Percentiles rank a stretch among this genome's conserved stretches.
phyloP scores from a whole-genome alignment of 352 stramenopile genomes.

The Pythium aquatile region DNA sequence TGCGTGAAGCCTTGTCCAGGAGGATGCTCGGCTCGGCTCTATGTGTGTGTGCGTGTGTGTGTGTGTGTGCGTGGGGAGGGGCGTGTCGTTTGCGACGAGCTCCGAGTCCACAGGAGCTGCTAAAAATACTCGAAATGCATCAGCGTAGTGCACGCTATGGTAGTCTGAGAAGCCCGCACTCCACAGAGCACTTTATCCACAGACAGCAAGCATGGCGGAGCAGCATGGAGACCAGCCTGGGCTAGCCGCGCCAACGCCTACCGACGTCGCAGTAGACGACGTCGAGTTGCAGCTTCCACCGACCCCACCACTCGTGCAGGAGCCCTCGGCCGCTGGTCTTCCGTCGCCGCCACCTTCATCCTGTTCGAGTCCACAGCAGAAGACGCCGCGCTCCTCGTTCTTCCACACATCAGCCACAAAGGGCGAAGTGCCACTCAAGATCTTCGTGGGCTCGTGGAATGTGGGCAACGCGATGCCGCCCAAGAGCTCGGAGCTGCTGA shows the following conservation, averaged over 20 bases:
- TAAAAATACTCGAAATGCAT: no score
- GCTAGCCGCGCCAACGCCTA: no score
- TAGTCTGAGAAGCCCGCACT: no score
- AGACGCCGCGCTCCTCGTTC: slow-evolving; percentile 17
- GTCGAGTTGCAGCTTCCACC: slow-evolving; percentile 12
- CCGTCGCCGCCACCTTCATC: background rate
- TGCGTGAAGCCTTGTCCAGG: no score
- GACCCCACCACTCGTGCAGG: background rate
- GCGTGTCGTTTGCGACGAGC: no score
- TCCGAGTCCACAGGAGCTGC: no score
- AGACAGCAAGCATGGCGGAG: background rate
- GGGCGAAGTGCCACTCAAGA: slow-evolving; percentile 33
- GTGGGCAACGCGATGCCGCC: slow-evolving; percentile 83
- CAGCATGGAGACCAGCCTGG: background rate
- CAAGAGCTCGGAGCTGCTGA: slow-evolving; percentile 45
- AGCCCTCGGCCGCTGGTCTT: background rate
- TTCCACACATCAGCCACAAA: slow-evolving; percentile 15
- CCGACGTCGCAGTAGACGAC: slow-evolving; percentile 8
- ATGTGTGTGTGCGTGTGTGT: no score
- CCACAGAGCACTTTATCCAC: no score
- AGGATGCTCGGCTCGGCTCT: no score
- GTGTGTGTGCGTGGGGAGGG: no score
- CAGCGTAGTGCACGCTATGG: no score
- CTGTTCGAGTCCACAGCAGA: background rate
- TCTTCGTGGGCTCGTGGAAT: slow-evolving; percentile 82